Evolutionary conservation across 495 filamentous ascomycete genomes (phyloP).

Genomic region (Barbatosphaeria neglecta): DNA sequence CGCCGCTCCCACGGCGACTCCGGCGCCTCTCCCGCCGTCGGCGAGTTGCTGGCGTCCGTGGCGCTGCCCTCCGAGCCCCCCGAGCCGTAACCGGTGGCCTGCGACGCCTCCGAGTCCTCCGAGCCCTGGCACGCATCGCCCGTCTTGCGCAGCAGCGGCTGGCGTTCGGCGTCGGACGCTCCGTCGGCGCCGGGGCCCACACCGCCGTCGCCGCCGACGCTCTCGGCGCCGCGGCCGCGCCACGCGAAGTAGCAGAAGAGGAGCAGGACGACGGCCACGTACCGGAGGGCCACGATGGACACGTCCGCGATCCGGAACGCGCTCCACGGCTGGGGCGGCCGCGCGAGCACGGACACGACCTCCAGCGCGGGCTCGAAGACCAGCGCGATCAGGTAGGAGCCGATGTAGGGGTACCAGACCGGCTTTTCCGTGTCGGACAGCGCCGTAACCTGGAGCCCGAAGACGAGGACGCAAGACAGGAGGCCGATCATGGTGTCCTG

Average conservation of each 20-base stretch:
- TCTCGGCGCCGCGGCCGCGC: neutral
- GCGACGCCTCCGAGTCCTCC: constrained; percentile 8
- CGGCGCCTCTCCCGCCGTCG: constrained; percentile 20
- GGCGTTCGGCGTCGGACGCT: constrained; percentile 36
- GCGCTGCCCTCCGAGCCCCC: constrained; percentile 28
- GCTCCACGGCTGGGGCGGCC: neutral
- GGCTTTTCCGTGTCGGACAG: constrained; percentile 34
- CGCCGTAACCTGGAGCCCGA: constrained; percentile 39
- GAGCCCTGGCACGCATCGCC: constrained; percentile 2
- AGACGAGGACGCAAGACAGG: constrained; percentile 43
- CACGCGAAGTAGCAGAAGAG: constrained; percentile 21
- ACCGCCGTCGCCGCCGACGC: neutral
- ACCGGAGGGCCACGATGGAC: constrained; percentile 18
- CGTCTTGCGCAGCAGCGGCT: constrained; percentile 34
- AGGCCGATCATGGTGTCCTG: constrained; percentile 39
- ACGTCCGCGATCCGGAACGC: constrained; percentile 23
- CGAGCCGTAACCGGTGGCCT: constrained; percentile 32
- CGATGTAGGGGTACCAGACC: constrained; percentile 52
- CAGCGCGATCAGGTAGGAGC: constrained; percentile 42
- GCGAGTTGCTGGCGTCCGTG: constrained; percentile 16
- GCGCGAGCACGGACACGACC: constrained; percentile 18
- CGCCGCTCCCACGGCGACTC: constrained; percentile 39
- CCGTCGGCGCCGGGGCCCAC: constrained; percentile 16
- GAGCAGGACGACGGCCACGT: constrained; percentile 15
- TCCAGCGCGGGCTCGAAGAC: constrained; percentile 36